Conservation (phyloP, 129 eudicot species). For the Mikania micrantha region DNA sequence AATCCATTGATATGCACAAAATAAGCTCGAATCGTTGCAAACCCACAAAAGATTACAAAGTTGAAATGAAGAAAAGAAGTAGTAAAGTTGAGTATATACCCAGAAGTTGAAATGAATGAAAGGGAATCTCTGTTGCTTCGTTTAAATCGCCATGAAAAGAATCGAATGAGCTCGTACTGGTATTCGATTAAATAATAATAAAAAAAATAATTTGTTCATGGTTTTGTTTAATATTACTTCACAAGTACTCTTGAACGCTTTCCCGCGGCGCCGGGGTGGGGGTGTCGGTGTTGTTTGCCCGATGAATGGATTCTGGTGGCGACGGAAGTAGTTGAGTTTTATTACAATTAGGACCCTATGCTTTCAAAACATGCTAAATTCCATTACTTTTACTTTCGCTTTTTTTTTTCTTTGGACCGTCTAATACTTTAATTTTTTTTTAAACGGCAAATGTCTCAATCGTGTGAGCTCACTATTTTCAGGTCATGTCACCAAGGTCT, state of each 20-base stretch:
- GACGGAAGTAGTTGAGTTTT: not conserved
- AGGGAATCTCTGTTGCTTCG: constrained; percentile 23
- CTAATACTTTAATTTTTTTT: not conserved
- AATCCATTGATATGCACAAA: not conserved
- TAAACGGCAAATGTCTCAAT: too few relatives aligned
- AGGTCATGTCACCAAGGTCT: too few relatives aligned
- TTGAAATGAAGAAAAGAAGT: not conserved
- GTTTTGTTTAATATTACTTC: not conserved
- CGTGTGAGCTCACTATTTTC: too few relatives aligned
- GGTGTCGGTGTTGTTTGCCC: constrained; percentile 3
- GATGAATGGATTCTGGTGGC: not conserved
- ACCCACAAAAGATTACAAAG: not conserved
- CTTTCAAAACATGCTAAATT: not conserved
- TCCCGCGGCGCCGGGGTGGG: constrained; percentile 20
- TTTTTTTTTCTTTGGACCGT: not conserved
- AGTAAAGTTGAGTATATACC: constrained; percentile 13
- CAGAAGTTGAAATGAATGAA: constrained; percentile 13
- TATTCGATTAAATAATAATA: constrained; percentile 7
- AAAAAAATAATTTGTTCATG: not conserved
- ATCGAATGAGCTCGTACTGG: not conserved
- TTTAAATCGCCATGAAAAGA: constrained; percentile 20
- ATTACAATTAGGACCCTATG: not conserved
- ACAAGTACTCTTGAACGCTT: not conserved
- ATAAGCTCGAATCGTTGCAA: constrained; percentile 11
- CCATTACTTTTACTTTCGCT: not conserved